These are phyloP conservation scores for Cystobasidium pallidum DNA, from an alignment of 1,284 basidiomycete species.

Conservation along the genomic window DNA sequence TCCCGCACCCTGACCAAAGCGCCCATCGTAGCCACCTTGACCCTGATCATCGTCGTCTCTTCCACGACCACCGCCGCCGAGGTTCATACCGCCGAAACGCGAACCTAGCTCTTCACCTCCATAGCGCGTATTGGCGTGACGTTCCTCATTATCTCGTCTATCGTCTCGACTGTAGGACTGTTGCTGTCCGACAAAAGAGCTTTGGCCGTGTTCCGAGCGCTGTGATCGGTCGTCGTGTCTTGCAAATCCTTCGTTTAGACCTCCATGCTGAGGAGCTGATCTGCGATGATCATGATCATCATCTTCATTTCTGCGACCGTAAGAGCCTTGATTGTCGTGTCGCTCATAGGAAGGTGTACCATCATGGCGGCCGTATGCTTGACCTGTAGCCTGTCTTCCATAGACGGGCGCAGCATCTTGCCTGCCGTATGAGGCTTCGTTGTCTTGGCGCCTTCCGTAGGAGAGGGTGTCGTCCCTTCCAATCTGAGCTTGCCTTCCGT, in stretches of 20 bases:
- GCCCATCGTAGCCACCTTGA: background rate
- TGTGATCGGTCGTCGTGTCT: background rate
- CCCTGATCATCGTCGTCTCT: background rate
- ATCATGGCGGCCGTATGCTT: background rate
- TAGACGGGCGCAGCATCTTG: background rate
- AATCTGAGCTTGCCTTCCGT: background rate
- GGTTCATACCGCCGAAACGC: slow-evolving; percentile 31
- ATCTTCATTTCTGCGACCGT: slow-evolving; percentile 3
- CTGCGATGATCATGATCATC: background rate
- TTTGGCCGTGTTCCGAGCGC: background rate
- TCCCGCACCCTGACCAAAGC: background rate
- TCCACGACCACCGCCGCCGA: slow-evolving; percentile 7
- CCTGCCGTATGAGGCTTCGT: background rate
- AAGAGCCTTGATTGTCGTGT: slow-evolving; percentile 2
- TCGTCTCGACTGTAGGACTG: slow-evolving; percentile 2
- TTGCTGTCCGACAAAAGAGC: background rate
- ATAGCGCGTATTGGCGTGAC: background rate
- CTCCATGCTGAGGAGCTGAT: background rate
- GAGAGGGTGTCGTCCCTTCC: background rate
- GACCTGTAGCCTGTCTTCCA: background rate
- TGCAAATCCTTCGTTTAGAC: background rate
- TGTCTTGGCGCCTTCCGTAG: background rate
- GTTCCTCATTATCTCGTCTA: slow-evolving; percentile 8
- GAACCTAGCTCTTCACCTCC: slow-evolving; percentile 8
- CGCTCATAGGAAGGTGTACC: background rate